Conservation (phyloP, 768 basidiomycete genomes). For the Filobasidium wieringae region DNA sequence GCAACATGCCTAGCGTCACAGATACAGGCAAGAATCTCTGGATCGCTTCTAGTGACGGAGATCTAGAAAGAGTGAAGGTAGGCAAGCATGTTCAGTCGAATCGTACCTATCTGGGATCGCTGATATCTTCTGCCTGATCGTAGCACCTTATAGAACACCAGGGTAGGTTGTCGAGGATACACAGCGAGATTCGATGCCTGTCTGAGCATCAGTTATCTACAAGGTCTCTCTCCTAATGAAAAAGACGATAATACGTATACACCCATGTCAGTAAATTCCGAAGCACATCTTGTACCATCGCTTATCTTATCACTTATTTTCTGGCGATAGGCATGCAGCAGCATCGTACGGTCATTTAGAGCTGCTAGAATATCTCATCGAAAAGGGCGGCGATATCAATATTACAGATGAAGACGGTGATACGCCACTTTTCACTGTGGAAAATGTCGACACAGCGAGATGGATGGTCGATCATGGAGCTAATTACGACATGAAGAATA, state of each 20-base stretch:
- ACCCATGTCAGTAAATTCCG: constrained; percentile 33
- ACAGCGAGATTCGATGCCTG: background rate
- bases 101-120: background rate
- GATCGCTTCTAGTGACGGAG: constrained; percentile 86
- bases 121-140: background rate
- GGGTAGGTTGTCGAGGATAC: constrained; percentile 8
- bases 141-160: constrained; percentile 27
- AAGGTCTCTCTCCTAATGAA: constrained; percentile 22
- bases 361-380: constrained; percentile 65
- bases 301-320: background rate
- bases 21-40: constrained; percentile 55
- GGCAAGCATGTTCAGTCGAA: constrained; percentile 14
- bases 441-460: constrained; percentile 62
- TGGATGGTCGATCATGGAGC: constrained; percentile 74
- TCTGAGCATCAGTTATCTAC: background rate
- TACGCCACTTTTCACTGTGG: constrained; percentile 82
- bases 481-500: constrained; percentile 50
- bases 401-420: constrained; percentile 76
- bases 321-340: constrained; percentile 68
- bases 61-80: constrained; percentile 64
- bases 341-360: constrained; percentile 78
- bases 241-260: constrained; percentile 37
- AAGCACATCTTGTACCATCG: background rate
- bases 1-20: background rate
- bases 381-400: constrained; percentile 77